These are phyloP conservation scores for Colletotrichum tamarilloi DNA, from an alignment of 2,329 filamentous ascomycete genomes.

Conservation along the genomic window DNA sequence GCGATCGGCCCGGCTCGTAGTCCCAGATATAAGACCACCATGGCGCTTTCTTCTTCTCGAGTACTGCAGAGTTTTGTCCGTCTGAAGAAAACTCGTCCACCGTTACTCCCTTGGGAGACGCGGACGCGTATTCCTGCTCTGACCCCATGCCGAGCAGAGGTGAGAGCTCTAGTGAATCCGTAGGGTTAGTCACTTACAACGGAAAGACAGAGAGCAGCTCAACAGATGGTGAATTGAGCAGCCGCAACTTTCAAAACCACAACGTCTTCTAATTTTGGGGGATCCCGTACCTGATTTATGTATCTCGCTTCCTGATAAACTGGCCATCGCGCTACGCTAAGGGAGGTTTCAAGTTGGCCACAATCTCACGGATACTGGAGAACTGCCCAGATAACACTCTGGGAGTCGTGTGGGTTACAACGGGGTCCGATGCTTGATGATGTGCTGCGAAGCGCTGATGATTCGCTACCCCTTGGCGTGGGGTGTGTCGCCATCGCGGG, in stretches of 20 bases:
- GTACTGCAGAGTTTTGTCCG: neutral
- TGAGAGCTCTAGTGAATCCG: slow-evolving; percentile 27
- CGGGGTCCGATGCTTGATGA: slow-evolving; percentile 15
- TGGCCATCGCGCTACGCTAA: slow-evolving; percentile 26
- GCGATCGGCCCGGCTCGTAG: slow-evolving; percentile 39
- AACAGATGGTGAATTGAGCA: neutral
- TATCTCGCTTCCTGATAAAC: slow-evolving; percentile 19
- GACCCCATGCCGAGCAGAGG: slow-evolving; percentile 30
- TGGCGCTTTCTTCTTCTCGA: slow-evolving; percentile 4
- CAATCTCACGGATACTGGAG: slow-evolving; percentile 2
- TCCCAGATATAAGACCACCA: slow-evolving; percentile 51
- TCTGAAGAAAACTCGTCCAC: slow-evolving; percentile 17
- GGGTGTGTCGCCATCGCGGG: slow-evolving; percentile 36
- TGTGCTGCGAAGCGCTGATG: slow-evolving; percentile 30
- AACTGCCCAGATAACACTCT: neutral
- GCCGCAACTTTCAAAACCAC: neutral
- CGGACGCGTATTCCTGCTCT: slow-evolving; percentile 27
- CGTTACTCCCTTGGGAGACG: slow-evolving; percentile 17
- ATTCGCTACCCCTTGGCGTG: slow-evolving; percentile 31
- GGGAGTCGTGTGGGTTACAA: neutral
- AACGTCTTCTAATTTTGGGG: neutral
- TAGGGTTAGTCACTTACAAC: neutral
- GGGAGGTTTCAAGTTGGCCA: slow-evolving; percentile 1
- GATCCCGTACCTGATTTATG: slow-evolving; percentile 27
- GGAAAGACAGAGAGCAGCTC: neutral